phyloP scores from a whole-genome alignment of 257 asterid genomes.

The Lycium ferocissimum region DNA sequence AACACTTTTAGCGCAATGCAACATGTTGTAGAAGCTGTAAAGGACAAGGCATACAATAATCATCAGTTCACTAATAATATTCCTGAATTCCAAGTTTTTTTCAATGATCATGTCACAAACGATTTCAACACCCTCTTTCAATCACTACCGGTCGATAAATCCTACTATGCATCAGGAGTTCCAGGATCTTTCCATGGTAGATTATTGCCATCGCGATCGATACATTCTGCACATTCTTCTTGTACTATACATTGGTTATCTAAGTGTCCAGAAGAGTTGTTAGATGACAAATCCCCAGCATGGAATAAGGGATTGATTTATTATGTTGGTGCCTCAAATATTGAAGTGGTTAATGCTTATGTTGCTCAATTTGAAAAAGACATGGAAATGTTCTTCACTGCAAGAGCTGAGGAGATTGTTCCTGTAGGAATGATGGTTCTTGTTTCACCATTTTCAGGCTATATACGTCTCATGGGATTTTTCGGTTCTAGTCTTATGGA shows the following conservation, averaged over 20 bases:
- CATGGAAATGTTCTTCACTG: conserved; percentile 35
- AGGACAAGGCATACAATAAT: not conserved
- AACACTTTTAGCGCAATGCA: conserved; percentile 40
- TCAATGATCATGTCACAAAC: conserved; percentile 45
- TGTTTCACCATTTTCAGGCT: not conserved
- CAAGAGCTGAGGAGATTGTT: conserved; percentile 48
- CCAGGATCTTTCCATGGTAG: conserved; percentile 48
- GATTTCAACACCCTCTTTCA: conserved; percentile 54
- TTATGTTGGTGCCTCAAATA: conserved; percentile 22
- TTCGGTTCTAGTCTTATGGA: conserved; percentile 44
- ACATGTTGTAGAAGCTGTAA: conserved; percentile 33
- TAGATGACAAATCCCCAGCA: conserved; percentile 28
- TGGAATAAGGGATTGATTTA: conserved; percentile 43
- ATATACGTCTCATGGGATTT: not conserved
- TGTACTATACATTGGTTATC: conserved; percentile 50
- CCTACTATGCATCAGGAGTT: conserved; percentile 41
- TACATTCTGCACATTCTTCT: conserved; percentile 41
- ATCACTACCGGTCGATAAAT: conserved; percentile 35
- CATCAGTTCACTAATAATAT: not conserved
- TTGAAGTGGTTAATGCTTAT: conserved; percentile 36
- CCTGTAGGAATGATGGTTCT: conserved; percentile 42
- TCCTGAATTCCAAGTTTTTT: conserved; percentile 46
- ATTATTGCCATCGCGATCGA: conserved; percentile 31
- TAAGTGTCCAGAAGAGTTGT: conserved; percentile 31
- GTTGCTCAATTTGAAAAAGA: conserved; percentile 43